Evolutionary conservation across 768 basidiomycete genomes (phyloP), one percentile per base, ranked within the genome.

Genomic region (Candolleomyces aberdarensis): DNA sequence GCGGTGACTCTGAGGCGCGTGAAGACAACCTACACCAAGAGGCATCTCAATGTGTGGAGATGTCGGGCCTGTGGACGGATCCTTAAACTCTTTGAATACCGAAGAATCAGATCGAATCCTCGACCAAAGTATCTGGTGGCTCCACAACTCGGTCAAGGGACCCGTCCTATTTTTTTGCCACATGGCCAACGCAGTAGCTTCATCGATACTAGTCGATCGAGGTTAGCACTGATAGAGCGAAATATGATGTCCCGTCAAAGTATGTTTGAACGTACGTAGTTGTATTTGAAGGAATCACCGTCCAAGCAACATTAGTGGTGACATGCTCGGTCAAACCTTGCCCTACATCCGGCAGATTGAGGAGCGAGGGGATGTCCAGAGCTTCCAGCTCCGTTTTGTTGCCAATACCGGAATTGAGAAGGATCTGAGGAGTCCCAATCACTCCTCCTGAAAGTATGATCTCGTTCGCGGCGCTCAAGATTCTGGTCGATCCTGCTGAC

Each of bases 371-470:
- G 36, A 67, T 62, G 8, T 59, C 56, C 9, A 65, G 19, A 3
- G 64, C 56, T 11, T 52, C 29, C 9, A 67, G 52, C 36, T 59
- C 59, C 9, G 50, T 36, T 19, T 62, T 56, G 29, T 65, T 60
- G 2, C 71, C 71, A 59, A 72, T 71, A 57, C 69, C 69, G 6
- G 69, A 69, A 11, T 65, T 61, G 41, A 68, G 62, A 3, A 69
- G 62, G 32, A 72, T 64, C 6, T 65, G 62, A 0, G 72, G 70
- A 0, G 71, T 73, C 13, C 68, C 70, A 57, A 72, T 68, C 11
- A 67, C 63, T 6, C 74, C 74, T 11, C 70, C 72, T 7, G 72
- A 67, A 3, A 75, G 64, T 32, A 75, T 69, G 31, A 75, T 60
- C 44, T 73, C 73, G 20, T 69, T 71, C 0, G 51, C 59, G 0